Conservation (phyloP, 441 rosid genomes). For the Kokia cookei region DNA sequence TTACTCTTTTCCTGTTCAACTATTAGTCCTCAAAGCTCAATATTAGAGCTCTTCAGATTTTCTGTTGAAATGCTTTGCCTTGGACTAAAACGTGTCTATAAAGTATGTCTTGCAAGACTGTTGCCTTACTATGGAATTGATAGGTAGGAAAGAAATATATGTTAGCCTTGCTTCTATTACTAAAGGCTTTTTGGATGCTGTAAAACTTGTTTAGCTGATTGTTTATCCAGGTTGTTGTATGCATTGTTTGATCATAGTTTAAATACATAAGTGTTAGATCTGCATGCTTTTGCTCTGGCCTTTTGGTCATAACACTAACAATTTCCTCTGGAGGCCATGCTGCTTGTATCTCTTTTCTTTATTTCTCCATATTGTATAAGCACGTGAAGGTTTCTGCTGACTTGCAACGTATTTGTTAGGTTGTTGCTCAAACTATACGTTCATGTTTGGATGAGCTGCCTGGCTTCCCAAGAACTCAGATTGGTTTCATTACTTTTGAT, state of each 20-base stretch:
- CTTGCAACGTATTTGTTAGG: constrained; percentile 29
- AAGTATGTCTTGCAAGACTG: not conserved
- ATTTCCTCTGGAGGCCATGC: not conserved
- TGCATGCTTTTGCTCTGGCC: not conserved
- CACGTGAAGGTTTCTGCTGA: not conserved
- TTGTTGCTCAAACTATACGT: constrained; percentile 89
- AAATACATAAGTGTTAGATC: not conserved
- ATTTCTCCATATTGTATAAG: not conserved
- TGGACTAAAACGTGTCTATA: not conserved
- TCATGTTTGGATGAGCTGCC: constrained; percentile 94
- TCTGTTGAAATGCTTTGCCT: not conserved
- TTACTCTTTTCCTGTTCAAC: not conserved
- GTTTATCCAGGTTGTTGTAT: not conserved
- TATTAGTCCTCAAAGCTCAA: not conserved
- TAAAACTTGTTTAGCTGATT: not conserved
- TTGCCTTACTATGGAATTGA: not conserved
- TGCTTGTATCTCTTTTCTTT: not conserved
- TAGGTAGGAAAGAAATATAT: not conserved
- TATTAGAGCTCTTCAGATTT: not conserved
- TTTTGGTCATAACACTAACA: not conserved
- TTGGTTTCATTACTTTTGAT: constrained; percentile 96
- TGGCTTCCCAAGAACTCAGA: constrained; percentile 96
- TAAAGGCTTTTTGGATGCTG: not conserved
- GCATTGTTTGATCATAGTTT: not conserved
- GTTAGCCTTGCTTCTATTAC: not conserved